Percentiles rank a stretch among this genome's conserved stretches.
Evolutionary conservation across 192 early-diverging fungal species (phyloP).

Genomic region (Rhizoclosmatium globosum): DNA sequence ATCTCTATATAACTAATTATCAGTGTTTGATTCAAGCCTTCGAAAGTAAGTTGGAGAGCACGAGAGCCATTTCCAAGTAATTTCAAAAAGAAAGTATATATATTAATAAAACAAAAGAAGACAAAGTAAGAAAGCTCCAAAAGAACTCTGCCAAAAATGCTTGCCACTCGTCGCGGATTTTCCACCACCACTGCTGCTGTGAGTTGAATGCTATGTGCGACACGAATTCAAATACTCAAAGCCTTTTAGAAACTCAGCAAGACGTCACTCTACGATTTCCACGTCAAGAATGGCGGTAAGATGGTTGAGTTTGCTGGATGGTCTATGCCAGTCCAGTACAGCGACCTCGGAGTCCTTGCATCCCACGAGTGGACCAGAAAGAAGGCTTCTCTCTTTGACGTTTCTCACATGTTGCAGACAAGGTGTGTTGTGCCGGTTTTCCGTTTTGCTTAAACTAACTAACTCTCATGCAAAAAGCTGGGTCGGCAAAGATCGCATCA

Average conservation of each 20-base stretch:
- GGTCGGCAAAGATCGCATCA: conserved; percentile 83
- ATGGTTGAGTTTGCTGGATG: conserved; percentile 99
- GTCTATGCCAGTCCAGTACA: conserved; percentile 95
- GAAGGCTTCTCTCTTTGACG: conserved; percentile 95
- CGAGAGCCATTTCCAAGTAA: no score
- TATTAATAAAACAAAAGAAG: no score
- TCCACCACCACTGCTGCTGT: background rate
- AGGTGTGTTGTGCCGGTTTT: conserved; percentile 54
- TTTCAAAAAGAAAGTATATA: no score
- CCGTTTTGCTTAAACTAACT: background rate
- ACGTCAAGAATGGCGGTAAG: conserved; percentile 90
- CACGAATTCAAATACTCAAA: no score
- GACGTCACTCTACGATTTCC: conserved; percentile 85
- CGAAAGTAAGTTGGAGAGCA: no score
- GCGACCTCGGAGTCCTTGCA: conserved; percentile 82
- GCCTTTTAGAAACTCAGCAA: background rate
- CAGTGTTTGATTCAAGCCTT: no score
- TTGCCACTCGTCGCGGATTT: background rate
- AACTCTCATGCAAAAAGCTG: conserved; percentile 43
- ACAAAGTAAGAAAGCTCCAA: no score
- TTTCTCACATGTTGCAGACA: conserved; percentile 98
- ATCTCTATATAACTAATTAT: no score
- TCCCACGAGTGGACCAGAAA: conserved; percentile 89
- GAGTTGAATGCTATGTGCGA: background rate
- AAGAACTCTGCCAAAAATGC: background rate